These are phyloP conservation scores for Hypsizygus marmoreus DNA, from an alignment of 768 basidiomycete species.

Conservation along the genomic window DNA sequence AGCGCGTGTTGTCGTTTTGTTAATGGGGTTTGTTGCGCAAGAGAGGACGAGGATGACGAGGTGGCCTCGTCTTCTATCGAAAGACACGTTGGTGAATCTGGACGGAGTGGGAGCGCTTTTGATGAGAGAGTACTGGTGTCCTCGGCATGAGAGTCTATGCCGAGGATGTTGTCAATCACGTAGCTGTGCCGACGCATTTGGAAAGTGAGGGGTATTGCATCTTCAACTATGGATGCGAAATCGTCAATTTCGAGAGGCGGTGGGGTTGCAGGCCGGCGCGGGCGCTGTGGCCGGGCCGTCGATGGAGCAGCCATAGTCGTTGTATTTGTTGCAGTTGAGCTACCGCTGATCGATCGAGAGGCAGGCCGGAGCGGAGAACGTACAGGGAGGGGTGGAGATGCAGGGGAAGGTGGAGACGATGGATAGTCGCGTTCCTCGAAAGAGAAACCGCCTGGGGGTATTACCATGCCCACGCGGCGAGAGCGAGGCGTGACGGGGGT, in stretches of 20 bases:
- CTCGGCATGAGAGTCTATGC: slow-evolving; percentile 19
- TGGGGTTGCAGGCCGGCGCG: slow-evolving; percentile 21
- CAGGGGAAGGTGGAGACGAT: slow-evolving; percentile 27
- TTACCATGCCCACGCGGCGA: slow-evolving; percentile 45
- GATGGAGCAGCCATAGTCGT: not conserved
- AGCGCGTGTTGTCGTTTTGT: slow-evolving; percentile 79
- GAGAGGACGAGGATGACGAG: slow-evolving; percentile 24
- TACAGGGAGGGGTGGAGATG: slow-evolving; percentile 32
- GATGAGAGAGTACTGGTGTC: slow-evolving; percentile 17
- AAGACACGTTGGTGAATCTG: slow-evolving; percentile 29
- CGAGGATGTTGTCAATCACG: slow-evolving; percentile 23
- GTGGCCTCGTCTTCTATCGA: slow-evolving; percentile 25
- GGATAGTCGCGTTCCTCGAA: slow-evolving; percentile 20
- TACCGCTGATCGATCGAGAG: slow-evolving; percentile 25
- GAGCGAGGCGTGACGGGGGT: slow-evolving; percentile 36
- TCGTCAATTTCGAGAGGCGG: slow-evolving; percentile 26
- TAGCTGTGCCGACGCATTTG: slow-evolving; percentile 31
- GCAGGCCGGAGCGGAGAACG: slow-evolving; percentile 41
- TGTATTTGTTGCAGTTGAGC: slow-evolving; percentile 14
- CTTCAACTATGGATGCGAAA: slow-evolving; percentile 25
- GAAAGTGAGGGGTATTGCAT: slow-evolving; percentile 18
- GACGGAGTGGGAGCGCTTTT: slow-evolving; percentile 25
- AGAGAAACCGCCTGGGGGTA: slow-evolving; percentile 35
- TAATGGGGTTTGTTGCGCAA: slow-evolving; percentile 33
- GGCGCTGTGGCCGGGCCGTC: slow-evolving; percentile 9